phyloP scores from a whole-genome alignment of 495 filamentous ascomycete genomes.

The Immersiella caudata region DNA sequence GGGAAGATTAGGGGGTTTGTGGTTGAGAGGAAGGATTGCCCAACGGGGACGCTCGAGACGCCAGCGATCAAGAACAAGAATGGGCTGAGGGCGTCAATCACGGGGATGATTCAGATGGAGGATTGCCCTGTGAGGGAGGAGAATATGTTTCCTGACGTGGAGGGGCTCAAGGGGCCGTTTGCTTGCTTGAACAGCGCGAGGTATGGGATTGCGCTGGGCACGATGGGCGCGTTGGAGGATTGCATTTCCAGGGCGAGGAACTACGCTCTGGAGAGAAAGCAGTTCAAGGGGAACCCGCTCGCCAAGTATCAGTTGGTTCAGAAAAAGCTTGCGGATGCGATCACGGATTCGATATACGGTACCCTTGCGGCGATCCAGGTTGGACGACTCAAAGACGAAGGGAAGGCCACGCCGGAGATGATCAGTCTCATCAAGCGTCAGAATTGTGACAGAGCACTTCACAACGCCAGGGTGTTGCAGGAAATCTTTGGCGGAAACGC shows the following conservation, averaged over 20 bases:
- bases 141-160: slow-evolving; percentile 92
- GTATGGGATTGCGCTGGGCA: slow-evolving; percentile 90
- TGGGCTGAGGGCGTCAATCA: slow-evolving; percentile 88
- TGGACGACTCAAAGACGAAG: slow-evolving; percentile 88
- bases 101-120: slow-evolving; percentile 96
- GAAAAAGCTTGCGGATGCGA: slow-evolving; percentile 93
- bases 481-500: slow-evolving; percentile 98
- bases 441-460: slow-evolving; percentile 90
- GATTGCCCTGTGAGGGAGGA: slow-evolving; percentile 82
- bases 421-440: slow-evolving; percentile 98
- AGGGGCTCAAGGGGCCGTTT: slow-evolving; percentile 88
- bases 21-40: slow-evolving; percentile 78
- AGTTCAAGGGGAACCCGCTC: slow-evolving; percentile 94
- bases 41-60: slow-evolving; percentile 86
- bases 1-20: slow-evolving; percentile 96
- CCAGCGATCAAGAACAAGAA: slow-evolving; percentile 95
- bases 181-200: slow-evolving; percentile 91
- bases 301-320: slow-evolving; percentile 98
- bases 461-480: slow-evolving; percentile 78
- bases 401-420: slow-evolving; percentile 90
- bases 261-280: slow-evolving; percentile 88
- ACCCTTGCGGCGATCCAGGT: slow-evolving; percentile 86
- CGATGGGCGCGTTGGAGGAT: slow-evolving; percentile 92
- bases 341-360: slow-evolving; percentile 88
- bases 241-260: slow-evolving; percentile 76